Percentiles rank a stretch among this genome's conserved stretches.
These are phyloP conservation scores for Scopulariopsis brevicaulis DNA, from an alignment of 2,329 filamentous ascomycete genomes.

Conservation along the genomic window DNA sequence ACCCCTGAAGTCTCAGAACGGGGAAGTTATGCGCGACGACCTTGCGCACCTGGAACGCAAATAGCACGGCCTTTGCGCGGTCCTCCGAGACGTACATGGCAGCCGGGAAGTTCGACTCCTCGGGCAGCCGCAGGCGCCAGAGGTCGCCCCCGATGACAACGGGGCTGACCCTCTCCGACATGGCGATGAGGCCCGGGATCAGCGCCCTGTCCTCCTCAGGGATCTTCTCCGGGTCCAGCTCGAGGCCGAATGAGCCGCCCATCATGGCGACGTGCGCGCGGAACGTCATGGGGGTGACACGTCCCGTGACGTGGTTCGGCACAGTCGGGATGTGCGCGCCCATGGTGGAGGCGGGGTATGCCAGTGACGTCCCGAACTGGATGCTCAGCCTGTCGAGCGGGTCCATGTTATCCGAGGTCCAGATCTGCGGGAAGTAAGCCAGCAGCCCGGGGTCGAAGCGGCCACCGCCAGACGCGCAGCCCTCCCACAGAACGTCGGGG, in stretches of 20 bases:
- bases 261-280: constrained; percentile 57
- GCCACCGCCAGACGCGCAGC: constrained; percentile 53
- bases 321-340: constrained; percentile 53
- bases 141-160: constrained; percentile 46
- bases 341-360: constrained; percentile 52
- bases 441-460: constrained; percentile 53
- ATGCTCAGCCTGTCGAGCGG: constrained; percentile 48
- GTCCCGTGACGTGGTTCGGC: constrained; percentile 44
- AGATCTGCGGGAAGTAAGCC: constrained; percentile 54
- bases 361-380: constrained; percentile 52
- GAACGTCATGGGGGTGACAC: constrained; percentile 44
- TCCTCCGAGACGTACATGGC: constrained; percentile 46
- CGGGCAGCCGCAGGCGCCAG: constrained; percentile 46
- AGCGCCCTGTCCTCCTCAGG: constrained; percentile 35
- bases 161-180: constrained; percentile 45
- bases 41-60: constrained; percentile 47
- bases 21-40: constrained; percentile 41
- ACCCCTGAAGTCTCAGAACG: constrained; percentile 39
- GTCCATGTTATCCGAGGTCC: constrained; percentile 57
- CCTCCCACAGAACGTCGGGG: constrained; percentile 53
- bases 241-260: constrained; percentile 56
- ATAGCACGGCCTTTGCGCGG: constrained; percentile 36
- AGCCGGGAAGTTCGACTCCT: constrained; percentile 50
- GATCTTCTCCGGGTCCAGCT: constrained; percentile 45
- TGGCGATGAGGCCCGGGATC: constrained; percentile 40